phyloP scores from a whole-genome alignment of 257 asterid genomes.

The Solanum clarkiae region DNA sequence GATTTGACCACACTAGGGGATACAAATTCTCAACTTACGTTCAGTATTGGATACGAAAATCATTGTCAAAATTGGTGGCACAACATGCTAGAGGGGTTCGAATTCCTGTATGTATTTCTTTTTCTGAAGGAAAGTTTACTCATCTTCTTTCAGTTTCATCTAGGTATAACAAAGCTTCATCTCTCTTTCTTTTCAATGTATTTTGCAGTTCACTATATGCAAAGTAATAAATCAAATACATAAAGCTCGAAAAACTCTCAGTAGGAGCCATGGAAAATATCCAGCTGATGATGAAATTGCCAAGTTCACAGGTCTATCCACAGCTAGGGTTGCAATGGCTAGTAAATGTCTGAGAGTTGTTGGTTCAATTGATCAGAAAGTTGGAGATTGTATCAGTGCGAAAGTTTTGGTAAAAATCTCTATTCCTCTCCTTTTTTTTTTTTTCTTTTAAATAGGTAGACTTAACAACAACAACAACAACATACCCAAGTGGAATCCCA shows the following conservation, averaged over 20 bases:
- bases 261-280: conserved; percentile 41
- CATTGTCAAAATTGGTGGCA: conserved; percentile 51
- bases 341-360: conserved; percentile 68
- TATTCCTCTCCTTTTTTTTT: background rate
- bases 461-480: background rate
- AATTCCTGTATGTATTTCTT: conserved; percentile 52
- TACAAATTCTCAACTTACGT: conserved; percentile 87
- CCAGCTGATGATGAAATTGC: conserved; percentile 57
- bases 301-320: conserved; percentile 56
- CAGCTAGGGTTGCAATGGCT: conserved; percentile 46
- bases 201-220: conserved; percentile 48
- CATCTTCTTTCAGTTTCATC: background rate
- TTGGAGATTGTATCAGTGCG: conserved; percentile 32
- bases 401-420: conserved; percentile 37
- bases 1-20: conserved; percentile 70
- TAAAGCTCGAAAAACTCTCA: conserved; percentile 58
- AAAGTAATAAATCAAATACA: conserved; percentile 55
- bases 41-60: conserved; percentile 76
- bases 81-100: conserved; percentile 64
- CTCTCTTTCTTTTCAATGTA: background rate
- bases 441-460: background rate
- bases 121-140: background rate
- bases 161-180: background rate
- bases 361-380: conserved; percentile 70
- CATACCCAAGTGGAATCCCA: too few species aligned